Base-by-base conservation (phyloP, 805 yeast species). In the Blastobotrys terrestris region DNA sequence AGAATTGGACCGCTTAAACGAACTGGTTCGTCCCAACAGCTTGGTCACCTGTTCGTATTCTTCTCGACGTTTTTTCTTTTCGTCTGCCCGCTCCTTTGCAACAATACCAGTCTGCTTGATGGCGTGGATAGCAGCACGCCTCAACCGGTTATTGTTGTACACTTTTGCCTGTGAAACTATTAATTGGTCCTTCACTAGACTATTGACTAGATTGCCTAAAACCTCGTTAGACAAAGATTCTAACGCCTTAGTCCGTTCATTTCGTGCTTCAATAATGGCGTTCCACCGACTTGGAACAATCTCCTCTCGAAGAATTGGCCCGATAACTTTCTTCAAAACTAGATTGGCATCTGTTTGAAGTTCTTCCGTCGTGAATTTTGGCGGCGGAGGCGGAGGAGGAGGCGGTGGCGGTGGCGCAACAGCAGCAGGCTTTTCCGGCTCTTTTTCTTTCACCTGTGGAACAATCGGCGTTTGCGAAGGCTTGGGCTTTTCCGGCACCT, bases 201-300 rank as follows among this genome's bases (percentile, higher is more conserved):
- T 40, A 76, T 65, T 59, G 74, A 80, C 19, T 0, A 79, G 62
- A 40, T 77, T 71, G 57, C 85, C 91, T 44, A 77, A 74, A 43
- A 87, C 61, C 15, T 66, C 35, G 11, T 26, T 26, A 11, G 35
- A 26, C 11, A 26, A 26, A 6, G 35, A 26, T 26, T 26, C 35
- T 26, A 26, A 26, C 11, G 35, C 35, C 11, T 26, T 26, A 6
- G 35, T 26, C 11, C 35, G 35, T 26, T 26, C 35, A 11, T 26
- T 26, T 11, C 35, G 35, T 5, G 35, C 35, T 26, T 26, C 35
- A 11, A 11, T 11, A 6, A 26, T 11, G 8, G 35, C 35, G 11
- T 26, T 26, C 35, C 35, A 26, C 11, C 35, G 35, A 11, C 8
- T 26, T 5, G 35, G 35, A 26, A 26, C 11, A 26, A 26, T 26